phyloP scores from a whole-genome alignment of 331 rosid species.

The Rhamnella rubrinervis region DNA sequence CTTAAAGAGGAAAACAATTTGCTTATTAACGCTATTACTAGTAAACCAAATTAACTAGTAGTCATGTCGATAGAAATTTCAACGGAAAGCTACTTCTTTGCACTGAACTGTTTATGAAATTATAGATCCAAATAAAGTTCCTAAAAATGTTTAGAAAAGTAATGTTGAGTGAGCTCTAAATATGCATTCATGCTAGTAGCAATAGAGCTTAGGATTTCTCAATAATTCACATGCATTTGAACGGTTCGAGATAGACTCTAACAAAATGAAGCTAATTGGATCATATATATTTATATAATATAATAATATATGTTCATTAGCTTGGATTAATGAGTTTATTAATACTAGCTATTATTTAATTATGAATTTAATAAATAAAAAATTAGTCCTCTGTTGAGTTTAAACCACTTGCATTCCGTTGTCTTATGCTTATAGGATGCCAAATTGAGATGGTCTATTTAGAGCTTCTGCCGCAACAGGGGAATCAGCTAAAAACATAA shows the following conservation, averaged over 20 bases:
- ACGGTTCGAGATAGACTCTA: conserved; percentile 12
- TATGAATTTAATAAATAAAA: no score
- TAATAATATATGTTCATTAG: background rate
- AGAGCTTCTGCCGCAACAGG: no score
- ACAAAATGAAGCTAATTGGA: conserved; percentile 7
- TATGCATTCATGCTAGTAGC: conserved; percentile 6
- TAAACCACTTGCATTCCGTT: conserved; percentile 2
- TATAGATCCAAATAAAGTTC: background rate
- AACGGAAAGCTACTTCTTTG: no score
- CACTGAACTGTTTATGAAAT: background rate
- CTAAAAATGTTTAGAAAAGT: background rate
- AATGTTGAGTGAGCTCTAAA: conserved; percentile 26
- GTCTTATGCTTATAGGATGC: background rate
- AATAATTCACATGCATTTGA: conserved; percentile 27
- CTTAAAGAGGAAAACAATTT: no score
- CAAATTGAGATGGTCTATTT: background rate
- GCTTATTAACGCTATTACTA: no score
- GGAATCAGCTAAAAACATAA: no score
- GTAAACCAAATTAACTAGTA: no score
- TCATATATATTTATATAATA: background rate
- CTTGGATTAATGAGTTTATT: conserved; percentile 1
- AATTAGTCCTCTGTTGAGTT: background rate
- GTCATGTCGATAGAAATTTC: no score
- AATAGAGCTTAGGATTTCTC: conserved; percentile 29
- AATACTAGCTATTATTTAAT: background rate